These are phyloP conservation scores for Mycena galopus DNA, from an alignment of 768 basidiomycete genomes.

Conservation along the genomic window DNA sequence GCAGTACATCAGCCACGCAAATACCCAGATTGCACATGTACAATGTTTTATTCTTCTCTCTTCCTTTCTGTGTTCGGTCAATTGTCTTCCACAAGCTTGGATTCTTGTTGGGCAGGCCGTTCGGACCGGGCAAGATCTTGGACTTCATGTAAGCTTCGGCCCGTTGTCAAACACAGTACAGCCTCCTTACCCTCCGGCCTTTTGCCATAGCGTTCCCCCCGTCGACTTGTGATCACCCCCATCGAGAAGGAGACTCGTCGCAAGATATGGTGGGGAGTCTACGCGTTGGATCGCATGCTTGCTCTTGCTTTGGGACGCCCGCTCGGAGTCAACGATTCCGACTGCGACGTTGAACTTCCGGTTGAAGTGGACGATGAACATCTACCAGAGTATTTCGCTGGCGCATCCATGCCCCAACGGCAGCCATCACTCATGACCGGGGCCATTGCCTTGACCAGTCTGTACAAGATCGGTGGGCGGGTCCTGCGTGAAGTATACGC, in stretches of 20 bases:
- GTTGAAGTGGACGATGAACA: slow-evolving; percentile 86
- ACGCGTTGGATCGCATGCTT: slow-evolving; percentile 91
- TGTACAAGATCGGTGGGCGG: slow-evolving; percentile 89
- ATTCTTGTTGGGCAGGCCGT: slow-evolving; percentile 92
- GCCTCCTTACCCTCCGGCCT: slow-evolving; percentile 32
- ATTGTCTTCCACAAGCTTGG: slow-evolving; percentile 96
- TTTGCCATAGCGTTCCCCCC: slow-evolving; percentile 78
- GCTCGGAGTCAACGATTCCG: slow-evolving; percentile 88
- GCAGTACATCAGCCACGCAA: slow-evolving; percentile 92
- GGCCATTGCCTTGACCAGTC: slow-evolving; percentile 76
- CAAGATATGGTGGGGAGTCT: slow-evolving; percentile 96
- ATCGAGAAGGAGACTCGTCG: slow-evolving; percentile 91
- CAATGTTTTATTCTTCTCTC: slow-evolving; percentile 92
- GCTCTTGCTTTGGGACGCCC: slow-evolving; percentile 91
- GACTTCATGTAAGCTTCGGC: slow-evolving; percentile 82
- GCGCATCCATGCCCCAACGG: slow-evolving; percentile 66
- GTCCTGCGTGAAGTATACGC: slow-evolving; percentile 88
- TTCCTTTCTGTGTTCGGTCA: slow-evolving; percentile 92
- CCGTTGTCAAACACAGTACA: slow-evolving; percentile 11
- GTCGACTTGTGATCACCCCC: slow-evolving; percentile 74
- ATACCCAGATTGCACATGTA: slow-evolving; percentile 87
- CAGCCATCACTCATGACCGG: slow-evolving; percentile 85
- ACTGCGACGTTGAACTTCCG: slow-evolving; percentile 91
- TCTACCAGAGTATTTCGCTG: slow-evolving; percentile 78
- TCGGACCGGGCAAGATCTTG: slow-evolving; percentile 90